Evolutionary conservation across 306 rosid species (phyloP).

Genomic region (Elaeagnus macrophylla): DNA sequence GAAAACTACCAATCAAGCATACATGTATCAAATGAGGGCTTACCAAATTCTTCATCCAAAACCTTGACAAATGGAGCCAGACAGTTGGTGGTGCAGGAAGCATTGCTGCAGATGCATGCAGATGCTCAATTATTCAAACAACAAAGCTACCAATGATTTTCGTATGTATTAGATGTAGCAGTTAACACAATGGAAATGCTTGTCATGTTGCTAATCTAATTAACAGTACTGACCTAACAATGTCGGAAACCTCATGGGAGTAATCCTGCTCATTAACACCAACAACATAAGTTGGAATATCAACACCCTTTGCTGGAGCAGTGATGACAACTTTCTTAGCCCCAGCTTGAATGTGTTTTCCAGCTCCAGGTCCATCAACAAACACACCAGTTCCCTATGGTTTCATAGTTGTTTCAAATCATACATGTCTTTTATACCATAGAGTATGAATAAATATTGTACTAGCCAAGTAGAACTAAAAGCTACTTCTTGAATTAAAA

Average conservation of each 20-base stretch:
- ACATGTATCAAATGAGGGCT: slow-evolving; percentile 11
- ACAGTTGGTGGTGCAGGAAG: slow-evolving; percentile 98
- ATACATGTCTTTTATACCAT: background rate
- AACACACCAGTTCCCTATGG: slow-evolving; percentile 97
- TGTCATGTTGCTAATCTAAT: too few relatives aligned
- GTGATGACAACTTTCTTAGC: slow-evolving; percentile 97
- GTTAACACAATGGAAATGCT: too few relatives aligned
- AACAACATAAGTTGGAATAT: slow-evolving; percentile 86
- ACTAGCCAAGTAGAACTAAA: too few relatives aligned
- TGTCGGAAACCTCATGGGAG: slow-evolving; percentile 53
- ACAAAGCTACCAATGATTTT: too few relatives aligned
- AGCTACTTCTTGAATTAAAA: too few relatives aligned
- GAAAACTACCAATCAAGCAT: too few relatives aligned
- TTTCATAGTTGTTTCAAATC: slow-evolving; percentile 5
- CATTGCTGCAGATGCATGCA: slow-evolving; percentile 49
- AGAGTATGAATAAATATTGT: too few relatives aligned
- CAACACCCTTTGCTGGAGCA: slow-evolving; percentile 99
- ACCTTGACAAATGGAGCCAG: slow-evolving; percentile 95
- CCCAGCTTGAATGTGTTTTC: slow-evolving; percentile 97
- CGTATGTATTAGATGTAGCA: too few relatives aligned
- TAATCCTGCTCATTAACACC: slow-evolving; percentile 90
- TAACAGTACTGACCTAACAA: slow-evolving; percentile 51
- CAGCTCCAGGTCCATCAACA: slow-evolving; percentile 98
- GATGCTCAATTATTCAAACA: too few relatives aligned
- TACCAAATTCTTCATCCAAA: slow-evolving; percentile 87